Evolutionary conservation across 1,139 yeast genomes (phyloP), one percentile per base, ranked within the genome.

Genomic region (Yamadazyma epiphylla): DNA sequence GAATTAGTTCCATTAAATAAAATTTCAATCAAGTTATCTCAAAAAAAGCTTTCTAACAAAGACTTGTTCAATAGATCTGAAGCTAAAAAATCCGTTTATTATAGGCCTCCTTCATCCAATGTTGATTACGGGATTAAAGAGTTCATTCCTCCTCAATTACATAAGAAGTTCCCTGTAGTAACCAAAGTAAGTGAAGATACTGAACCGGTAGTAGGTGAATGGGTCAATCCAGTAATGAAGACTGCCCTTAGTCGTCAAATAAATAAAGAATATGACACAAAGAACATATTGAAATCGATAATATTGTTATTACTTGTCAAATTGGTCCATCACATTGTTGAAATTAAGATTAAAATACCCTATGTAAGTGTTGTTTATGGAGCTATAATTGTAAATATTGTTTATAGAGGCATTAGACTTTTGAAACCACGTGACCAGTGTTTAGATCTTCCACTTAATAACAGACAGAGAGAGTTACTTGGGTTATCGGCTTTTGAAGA

Each of bases 401-500:
- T 49, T 9, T 8, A 48, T 5, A 43, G 60, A 4, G 25, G 41
- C 15, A 34, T 46, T 25, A 48, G 42, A 19, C 39, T 64, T 11
- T 21, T 53, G 13, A 49, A 49, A 35, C 56, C 60, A 2, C 60
- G 53, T 29, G 73, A 67, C 38, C 69, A 65, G 41, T 67, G 74
- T 35, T 39, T 44, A 25, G 73, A 67, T 41, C 52, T 68, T 30
- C 71, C 73, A 2, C 53, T 68, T 35, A 62, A 53, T 24, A 53
- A 53, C 30, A 50, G 45, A 20, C 74, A 68, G 41, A 42, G 73
- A 25, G 38, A 43, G 19, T 44, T 66, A 13, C 49, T 67, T 17
- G 74, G 72, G 2, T 48, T 66, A 13, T 41, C 39, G 11, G 30
- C 33, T 1, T 22, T 38, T 4, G 43, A 41, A 11, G 40, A 35